These are phyloP conservation scores for Trametes polyzona DNA, from an alignment of 1,284 basidiomycete genomes.

Conservation along the genomic window DNA sequence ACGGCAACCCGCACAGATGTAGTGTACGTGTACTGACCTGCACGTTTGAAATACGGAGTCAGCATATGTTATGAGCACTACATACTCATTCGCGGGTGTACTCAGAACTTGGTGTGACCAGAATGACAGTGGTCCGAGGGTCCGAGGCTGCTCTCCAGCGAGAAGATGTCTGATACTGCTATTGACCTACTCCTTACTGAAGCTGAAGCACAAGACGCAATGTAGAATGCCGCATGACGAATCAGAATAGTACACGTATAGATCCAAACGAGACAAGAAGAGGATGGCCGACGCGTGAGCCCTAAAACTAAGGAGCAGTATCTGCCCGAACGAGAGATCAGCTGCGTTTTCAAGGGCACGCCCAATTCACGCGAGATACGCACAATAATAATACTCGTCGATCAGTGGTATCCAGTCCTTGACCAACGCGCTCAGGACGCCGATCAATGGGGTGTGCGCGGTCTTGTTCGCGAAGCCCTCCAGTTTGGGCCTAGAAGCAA, in stretches of 20 bases:
- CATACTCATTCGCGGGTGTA: too few species aligned
- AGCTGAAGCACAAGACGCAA: too few species aligned
- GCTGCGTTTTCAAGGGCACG: neutral
- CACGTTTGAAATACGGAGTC: too few species aligned
- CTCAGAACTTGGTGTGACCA: too few species aligned
- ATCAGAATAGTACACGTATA: constrained; percentile 25
- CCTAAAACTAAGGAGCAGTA: constrained; percentile 41
- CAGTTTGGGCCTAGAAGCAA: constrained; percentile 68
- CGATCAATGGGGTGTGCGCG: constrained; percentile 71
- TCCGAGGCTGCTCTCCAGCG: too few species aligned
- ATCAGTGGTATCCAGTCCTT: constrained; percentile 93
- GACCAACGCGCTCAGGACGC: constrained; percentile 76
- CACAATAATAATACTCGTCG: constrained; percentile 95
- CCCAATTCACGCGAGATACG: constrained; percentile 38
- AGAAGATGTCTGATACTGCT: too few species aligned
- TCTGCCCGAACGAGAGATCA: constrained; percentile 31
- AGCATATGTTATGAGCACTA: too few species aligned
- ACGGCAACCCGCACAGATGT: too few species aligned
- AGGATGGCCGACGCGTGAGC: constrained; percentile 6
- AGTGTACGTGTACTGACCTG: too few species aligned
- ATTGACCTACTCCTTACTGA: too few species aligned
- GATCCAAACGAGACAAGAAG: constrained; percentile 14
- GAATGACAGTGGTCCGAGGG: too few species aligned
- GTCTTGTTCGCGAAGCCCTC: constrained; percentile 63
- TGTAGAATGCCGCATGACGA: too few species aligned